A percentile compares a stretch with the other conserved stretches of the same genome.
These are phyloP conservation scores for Colletotrichum spaethianum DNA, from an alignment of 2,329 filamentous ascomycete genomes.

Conservation along the genomic window DNA sequence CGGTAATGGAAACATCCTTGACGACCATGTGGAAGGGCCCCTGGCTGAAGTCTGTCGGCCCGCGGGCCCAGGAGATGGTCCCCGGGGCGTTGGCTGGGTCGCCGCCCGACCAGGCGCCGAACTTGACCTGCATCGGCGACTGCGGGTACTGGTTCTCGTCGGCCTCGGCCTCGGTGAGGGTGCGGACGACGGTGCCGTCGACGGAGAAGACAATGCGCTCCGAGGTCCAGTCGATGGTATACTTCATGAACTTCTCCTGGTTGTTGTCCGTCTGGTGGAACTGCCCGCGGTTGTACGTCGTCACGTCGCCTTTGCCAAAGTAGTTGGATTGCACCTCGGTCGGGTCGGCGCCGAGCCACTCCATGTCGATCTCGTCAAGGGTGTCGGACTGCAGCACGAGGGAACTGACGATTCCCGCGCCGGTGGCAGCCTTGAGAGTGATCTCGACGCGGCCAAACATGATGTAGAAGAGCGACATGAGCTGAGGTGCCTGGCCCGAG, in stretches of 20 bases:
- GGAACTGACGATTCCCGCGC: constrained; percentile 92
- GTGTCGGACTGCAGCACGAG: constrained; percentile 91
- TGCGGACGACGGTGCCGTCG: constrained; percentile 82
- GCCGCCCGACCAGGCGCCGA: constrained; percentile 93
- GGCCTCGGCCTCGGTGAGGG: constrained; percentile 78
- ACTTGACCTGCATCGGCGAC: constrained; percentile 93
- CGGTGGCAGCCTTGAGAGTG: constrained; percentile 87
- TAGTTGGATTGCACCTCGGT: constrained; percentile 95
- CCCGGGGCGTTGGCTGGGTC: constrained; percentile 84
- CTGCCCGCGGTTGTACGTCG: constrained; percentile 87
- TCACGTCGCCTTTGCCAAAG: constrained; percentile 92
- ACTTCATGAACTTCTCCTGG: constrained; percentile 85
- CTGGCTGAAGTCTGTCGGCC: constrained; percentile 84
- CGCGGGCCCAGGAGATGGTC: constrained; percentile 91
- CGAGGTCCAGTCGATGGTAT: constrained; percentile 92
- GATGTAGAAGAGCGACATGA: constrained; percentile 95
- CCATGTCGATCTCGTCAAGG: constrained; percentile 97
- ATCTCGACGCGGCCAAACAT: constrained; percentile 97
- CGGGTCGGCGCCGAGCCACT: constrained; percentile 88
- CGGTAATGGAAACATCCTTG: constrained; percentile 80
- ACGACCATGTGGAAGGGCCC: constrained; percentile 92
- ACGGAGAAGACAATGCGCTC: constrained; percentile 90
- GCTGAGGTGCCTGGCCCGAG: constrained; percentile 86
- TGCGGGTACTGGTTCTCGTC: constrained; percentile 87
- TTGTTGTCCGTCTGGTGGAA: constrained; percentile 80